phyloP scores from a whole-genome alignment of 257 asterid species.

The Agastache rugosa region DNA sequence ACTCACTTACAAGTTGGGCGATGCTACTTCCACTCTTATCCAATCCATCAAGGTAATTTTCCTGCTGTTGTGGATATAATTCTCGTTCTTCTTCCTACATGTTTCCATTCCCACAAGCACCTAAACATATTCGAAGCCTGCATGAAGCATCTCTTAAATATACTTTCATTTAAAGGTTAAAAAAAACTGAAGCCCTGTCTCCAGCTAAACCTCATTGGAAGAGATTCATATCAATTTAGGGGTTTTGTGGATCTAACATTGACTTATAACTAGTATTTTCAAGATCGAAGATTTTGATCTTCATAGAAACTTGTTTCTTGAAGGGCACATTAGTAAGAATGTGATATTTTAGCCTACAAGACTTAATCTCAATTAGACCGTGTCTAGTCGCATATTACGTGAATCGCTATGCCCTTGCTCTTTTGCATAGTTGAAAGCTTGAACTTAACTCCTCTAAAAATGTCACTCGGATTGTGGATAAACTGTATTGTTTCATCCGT shows the following conservation, averaged over 20 bases:
- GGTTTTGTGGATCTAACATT: neutral
- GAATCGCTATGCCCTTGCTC: neutral
- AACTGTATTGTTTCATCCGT: neutral
- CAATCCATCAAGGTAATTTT: conserved; percentile 82
- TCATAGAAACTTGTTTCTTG: neutral
- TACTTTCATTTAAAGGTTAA: neutral
- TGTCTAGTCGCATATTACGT: neutral
- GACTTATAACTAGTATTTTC: neutral
- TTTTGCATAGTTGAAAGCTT: neutral
- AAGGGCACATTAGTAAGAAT: neutral
- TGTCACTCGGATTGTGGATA: neutral
- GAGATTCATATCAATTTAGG: neutral
- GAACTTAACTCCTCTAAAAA: neutral
- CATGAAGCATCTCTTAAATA: neutral
- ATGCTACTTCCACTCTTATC: conserved; percentile 74
- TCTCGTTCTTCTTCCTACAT: neutral
- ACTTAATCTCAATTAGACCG: neutral
- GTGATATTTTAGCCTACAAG: neutral
- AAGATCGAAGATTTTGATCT: neutral
- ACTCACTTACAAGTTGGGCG: conserved; percentile 84
- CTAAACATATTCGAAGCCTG: conserved; percentile 8
- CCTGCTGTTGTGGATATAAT: conserved; percentile 9
- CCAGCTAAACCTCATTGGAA: neutral
- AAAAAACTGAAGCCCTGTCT: neutral
- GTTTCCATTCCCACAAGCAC: neutral